A percentile compares a stretch with the other conserved stretches of the same genome.
Conservation (phyloP, 257 asterid species). For the Ballota nigra region DNA sequence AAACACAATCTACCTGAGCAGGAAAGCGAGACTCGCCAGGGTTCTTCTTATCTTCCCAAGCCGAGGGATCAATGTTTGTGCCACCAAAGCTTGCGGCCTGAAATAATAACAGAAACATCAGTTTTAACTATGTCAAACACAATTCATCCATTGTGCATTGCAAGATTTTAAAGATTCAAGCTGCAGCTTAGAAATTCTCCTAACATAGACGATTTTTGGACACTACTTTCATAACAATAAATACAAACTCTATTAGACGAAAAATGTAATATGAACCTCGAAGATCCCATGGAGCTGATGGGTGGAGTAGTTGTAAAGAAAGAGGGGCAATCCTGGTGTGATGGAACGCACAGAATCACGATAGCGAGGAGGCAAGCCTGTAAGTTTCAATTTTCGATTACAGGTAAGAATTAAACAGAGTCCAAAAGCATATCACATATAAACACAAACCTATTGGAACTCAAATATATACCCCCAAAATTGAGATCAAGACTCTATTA, state of each 20-base stretch:
- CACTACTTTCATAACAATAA: too few relatives aligned
- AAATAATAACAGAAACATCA: background rate
- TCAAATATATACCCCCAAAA: background rate
- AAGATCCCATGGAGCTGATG: constrained; percentile 94
- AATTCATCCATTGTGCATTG: too few relatives aligned
- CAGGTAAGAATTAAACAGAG: background rate
- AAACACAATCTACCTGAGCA: constrained; percentile 65
- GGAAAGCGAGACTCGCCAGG: constrained; percentile 93
- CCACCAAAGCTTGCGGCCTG: constrained; percentile 99
- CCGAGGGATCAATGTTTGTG: constrained; percentile 83
- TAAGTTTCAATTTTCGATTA: background rate
- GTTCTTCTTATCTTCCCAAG: constrained; percentile 98
- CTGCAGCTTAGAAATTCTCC: too few relatives aligned
- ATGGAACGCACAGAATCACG: constrained; percentile 88
- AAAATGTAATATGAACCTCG: constrained; percentile 53
- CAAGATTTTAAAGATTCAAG: too few relatives aligned
- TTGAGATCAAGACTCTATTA: background rate
- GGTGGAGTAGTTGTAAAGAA: constrained; percentile 89
- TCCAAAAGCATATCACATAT: background rate
- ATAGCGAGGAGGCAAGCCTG: constrained; percentile 95
- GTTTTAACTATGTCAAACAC: too few relatives aligned
- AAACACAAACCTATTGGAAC: background rate
- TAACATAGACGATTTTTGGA: too few relatives aligned
- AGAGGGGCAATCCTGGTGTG: constrained; percentile 88
- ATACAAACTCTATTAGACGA: background rate